Percentiles rank a stretch among this genome's conserved stretches.
Conservation (phyloP, 352 stramenopile genomes). For the Plasmopara halstedii region DNA sequence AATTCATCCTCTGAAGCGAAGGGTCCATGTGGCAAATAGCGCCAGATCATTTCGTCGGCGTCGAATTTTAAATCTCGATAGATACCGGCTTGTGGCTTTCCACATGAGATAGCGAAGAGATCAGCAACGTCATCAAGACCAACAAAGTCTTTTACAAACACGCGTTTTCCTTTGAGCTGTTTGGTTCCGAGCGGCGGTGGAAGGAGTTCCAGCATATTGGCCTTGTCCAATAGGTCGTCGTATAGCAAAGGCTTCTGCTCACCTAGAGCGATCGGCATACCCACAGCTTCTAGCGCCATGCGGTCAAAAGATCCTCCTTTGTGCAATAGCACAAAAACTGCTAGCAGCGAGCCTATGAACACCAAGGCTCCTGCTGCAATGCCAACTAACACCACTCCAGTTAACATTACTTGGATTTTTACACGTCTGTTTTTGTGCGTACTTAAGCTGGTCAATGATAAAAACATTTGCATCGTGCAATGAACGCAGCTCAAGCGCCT, state of each 20-base stretch:
- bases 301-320: conserved; percentile 83
- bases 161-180: conserved; percentile 27
- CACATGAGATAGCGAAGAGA: conserved; percentile 47
- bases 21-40: conserved; percentile 52
- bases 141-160: conserved; percentile 46
- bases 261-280: conserved; percentile 41
- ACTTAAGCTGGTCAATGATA: neutral
- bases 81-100: conserved; percentile 35
- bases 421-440: no score
- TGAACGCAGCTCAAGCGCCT: conserved; percentile 75
- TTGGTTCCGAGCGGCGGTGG: conserved; percentile 25
- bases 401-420: conserved; percentile 57
- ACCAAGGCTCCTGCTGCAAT: conserved; percentile 78
- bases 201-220: conserved; percentile 22
- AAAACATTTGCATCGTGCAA: no score
- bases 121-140: conserved; percentile 12
- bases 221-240: conserved; percentile 70
- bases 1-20: conserved; percentile 39
- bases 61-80: conserved; percentile 58
- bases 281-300: conserved; percentile 72
- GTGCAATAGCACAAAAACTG: conserved; percentile 79
- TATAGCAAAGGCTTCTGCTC: conserved; percentile 83
- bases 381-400: conserved; percentile 47
- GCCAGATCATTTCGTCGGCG: conserved; percentile 76
- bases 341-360: conserved; percentile 74